phyloP scores from a whole-genome alignment of 2,329 filamentous ascomycete species.

The Ophiostoma sp. region DNA sequence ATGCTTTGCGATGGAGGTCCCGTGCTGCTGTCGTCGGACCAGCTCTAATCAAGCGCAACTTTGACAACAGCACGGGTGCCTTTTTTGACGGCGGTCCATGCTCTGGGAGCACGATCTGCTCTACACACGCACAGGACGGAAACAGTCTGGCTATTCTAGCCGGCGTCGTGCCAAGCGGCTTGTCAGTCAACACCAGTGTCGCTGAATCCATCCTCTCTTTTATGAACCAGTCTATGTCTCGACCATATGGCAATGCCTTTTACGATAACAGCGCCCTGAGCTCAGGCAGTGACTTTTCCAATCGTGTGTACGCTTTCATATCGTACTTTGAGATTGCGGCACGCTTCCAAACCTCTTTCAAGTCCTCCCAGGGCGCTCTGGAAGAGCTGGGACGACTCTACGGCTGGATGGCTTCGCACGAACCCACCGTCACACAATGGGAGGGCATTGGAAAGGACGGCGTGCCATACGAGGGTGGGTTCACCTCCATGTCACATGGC shows the following conservation, averaged over 20 bases:
- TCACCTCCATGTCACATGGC: constrained; percentile 46
- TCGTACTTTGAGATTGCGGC: constrained; percentile 51
- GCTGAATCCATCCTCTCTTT: constrained; percentile 38
- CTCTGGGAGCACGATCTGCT: constrained; percentile 29
- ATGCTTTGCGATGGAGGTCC: constrained; percentile 38
- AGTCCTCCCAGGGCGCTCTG: constrained; percentile 28
- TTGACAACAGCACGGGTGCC: constrained; percentile 39
- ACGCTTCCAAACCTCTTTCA: constrained; percentile 35
- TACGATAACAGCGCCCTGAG: constrained; percentile 42
- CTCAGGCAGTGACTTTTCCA: constrained; percentile 34
- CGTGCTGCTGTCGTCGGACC: constrained; percentile 35
- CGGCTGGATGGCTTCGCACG: constrained; percentile 45
- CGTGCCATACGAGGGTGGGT: constrained; percentile 40
- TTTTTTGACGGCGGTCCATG: constrained; percentile 42
- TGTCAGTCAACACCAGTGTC: constrained; percentile 28
- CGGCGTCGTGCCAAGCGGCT: constrained; percentile 30
- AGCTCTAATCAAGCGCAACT: constrained; percentile 38
- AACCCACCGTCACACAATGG: constrained; percentile 46
- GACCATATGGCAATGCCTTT: constrained; percentile 47
- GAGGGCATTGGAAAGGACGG: constrained; percentile 45
- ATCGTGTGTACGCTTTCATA: constrained; percentile 47
- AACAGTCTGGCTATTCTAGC: constrained; percentile 44
- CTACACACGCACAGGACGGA: constrained; percentile 46
- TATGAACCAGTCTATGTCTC: constrained; percentile 34
- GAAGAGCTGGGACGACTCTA: constrained; percentile 45